Evolutionary conservation across 352 stramenopile genomes (phyloP).

Genomic region (Phytophthora tubulina): DNA sequence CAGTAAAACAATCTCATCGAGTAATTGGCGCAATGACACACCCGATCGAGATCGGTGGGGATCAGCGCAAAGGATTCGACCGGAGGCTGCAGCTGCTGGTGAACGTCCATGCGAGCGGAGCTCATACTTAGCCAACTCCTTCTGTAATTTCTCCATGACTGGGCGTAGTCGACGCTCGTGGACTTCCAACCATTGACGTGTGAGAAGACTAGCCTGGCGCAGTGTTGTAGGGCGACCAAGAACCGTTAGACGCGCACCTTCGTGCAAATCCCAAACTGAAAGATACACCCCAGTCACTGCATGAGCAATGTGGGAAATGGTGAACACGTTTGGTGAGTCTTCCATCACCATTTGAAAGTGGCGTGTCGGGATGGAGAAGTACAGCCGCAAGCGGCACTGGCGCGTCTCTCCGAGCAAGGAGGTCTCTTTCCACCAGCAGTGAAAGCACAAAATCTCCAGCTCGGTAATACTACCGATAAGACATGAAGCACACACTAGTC

Average conservation of each 20-base stretch:
- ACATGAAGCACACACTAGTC: neutral
- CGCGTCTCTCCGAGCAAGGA: constrained; percentile 50
- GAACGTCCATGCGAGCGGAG: constrained; percentile 49
- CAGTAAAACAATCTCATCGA: constrained; percentile 55
- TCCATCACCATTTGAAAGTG: constrained; percentile 76
- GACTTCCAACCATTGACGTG: constrained; percentile 72
- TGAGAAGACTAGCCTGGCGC: constrained; percentile 78
- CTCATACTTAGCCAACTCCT: constrained; percentile 72
- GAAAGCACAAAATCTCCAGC: constrained; percentile 77
- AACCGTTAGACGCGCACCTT: constrained; percentile 67
- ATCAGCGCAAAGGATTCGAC: constrained; percentile 62
- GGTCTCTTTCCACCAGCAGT: constrained; percentile 75
- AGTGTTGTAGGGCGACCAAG: constrained; percentile 75
- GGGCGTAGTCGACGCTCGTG: constrained; percentile 54
- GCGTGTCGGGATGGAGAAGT: constrained; percentile 73
- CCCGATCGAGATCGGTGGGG: constrained; percentile 53
- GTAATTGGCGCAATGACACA: constrained; percentile 57
- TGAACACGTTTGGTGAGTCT: constrained; percentile 77
- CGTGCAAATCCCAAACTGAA: constrained; percentile 72
- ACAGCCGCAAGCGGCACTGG: constrained; percentile 50
- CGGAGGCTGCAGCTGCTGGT: constrained; percentile 29
- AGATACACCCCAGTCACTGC: constrained; percentile 52
- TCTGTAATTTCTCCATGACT: constrained; percentile 56
- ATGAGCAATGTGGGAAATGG: constrained; percentile 75
- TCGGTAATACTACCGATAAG: constrained; percentile 46